Conservation (phyloP, 257 asterid genomes). For the Solanum etuberosum region DNA sequence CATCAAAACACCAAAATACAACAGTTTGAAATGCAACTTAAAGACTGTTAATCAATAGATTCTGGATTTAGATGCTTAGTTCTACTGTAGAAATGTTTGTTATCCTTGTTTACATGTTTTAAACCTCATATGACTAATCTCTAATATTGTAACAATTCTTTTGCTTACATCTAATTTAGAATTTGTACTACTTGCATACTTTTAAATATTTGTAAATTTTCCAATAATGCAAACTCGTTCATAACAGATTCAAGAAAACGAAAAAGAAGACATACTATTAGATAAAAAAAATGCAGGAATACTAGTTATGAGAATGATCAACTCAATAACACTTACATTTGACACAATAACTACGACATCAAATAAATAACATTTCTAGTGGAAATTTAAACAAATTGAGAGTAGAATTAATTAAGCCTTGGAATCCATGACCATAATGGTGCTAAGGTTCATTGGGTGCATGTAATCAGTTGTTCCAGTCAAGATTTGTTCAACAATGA, state of each 20-base stretch:
- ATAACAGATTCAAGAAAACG: background rate
- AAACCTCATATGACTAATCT: background rate
- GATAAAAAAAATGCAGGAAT: background rate
- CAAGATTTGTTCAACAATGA: constrained; percentile 54
- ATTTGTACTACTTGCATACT: background rate
- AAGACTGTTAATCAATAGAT: background rate
- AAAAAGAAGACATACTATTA: background rate
- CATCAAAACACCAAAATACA: no score
- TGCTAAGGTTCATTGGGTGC: constrained; percentile 83
- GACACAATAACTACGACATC: background rate
- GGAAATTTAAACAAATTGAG: background rate
- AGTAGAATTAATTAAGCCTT: constrained; percentile 6
- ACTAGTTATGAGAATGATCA: background rate
- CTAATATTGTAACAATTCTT: background rate
- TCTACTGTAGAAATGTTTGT: background rate
- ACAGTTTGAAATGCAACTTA: background rate
- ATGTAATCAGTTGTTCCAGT: constrained; percentile 42
- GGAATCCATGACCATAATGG: constrained; percentile 46
- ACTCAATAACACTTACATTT: background rate
- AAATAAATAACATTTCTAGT: background rate
- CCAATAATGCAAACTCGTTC: background rate
- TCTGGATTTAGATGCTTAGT: background rate
- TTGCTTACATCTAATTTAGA: background rate
- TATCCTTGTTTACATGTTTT: background rate
- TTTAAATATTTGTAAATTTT: background rate